Base-by-base conservation (phyloP, 192 early-diverging fungal species). In the Haplosporangium gracile region DNA sequence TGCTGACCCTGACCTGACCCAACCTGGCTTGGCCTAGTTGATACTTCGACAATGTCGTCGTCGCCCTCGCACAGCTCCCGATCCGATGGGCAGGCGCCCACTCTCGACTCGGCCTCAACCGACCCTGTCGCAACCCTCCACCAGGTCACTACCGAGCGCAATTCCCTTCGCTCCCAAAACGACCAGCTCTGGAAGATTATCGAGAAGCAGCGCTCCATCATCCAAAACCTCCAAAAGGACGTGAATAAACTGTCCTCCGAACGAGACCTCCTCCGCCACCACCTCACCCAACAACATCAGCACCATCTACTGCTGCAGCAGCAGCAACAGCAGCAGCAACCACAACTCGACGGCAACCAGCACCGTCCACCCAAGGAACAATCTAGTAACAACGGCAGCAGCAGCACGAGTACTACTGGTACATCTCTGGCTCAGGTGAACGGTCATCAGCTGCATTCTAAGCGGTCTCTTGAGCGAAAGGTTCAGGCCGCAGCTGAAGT, bases 121-220 rank as follows among this genome's bases (percentile, higher is more conserved):
- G 60, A 39, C 39, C 38, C 39, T 40, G 84, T 77, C 24, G 70
- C 79, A 1, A 72, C 78, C 16, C 42, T 90, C 45, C 75, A 88
- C 24, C 87, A 88, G 73, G 57, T 92, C 68, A 87, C 91, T 32
- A 87, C 90, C 39, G 93, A 95, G 71, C 91, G 96, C 69, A 93
- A 96, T 79, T 90, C 93, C 9, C 92, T 96, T 74, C 93, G 94
- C 65, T 88, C 89, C 42, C 96, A 98, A 84, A 97, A 97, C 74
- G 95, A 95, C 42, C 94, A 95, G 76, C 91, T 98, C 36, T 97
- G 97, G 95, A 95, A 95, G 85, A 95, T 97, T 75, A 96, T 97
- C 80, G 97, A 98, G 82, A 95, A 96, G 75, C 97, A 98, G 89
- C 90, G 96, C 70, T 83, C 91, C 60, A 95, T 97, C 74, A 97